Conservation (phyloP, 768 basidiomycete genomes). For the Clitopilus passeckerianus region DNA sequence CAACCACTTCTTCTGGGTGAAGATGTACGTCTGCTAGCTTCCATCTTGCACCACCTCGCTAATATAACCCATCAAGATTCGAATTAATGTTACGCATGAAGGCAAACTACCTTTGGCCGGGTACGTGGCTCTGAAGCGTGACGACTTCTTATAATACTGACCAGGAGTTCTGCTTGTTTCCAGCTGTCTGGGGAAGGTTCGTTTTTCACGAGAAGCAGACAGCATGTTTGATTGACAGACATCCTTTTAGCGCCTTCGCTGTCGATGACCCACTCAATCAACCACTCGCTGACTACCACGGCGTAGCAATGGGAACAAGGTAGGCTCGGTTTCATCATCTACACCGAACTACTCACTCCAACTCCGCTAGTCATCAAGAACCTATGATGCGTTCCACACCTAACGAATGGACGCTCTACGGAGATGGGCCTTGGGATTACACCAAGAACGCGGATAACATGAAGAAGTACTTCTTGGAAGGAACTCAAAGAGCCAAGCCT, state of each 20-base stretch:
- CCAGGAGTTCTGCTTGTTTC: no score
- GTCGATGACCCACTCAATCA: slow-evolving; percentile 61
- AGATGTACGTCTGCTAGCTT: slow-evolving; percentile 31
- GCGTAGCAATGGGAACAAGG: slow-evolving; percentile 71
- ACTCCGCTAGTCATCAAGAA: slow-evolving; percentile 51
- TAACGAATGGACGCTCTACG: slow-evolving; percentile 56
- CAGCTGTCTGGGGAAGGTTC: slow-evolving; percentile 38
- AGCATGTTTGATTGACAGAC: not conserved
- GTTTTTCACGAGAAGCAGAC: not conserved
- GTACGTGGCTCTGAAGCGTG: slow-evolving; percentile 19
- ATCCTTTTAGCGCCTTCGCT: slow-evolving; percentile 38
- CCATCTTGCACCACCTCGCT: not conserved
- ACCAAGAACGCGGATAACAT: slow-evolving; percentile 47
- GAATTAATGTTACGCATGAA: slow-evolving; percentile 64
- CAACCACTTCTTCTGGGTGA: slow-evolving; percentile 56
- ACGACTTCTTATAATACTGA: slow-evolving; percentile 4
- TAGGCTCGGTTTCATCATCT: slow-evolving; percentile 9
- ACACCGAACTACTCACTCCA: not conserved
- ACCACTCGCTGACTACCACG: slow-evolving; percentile 56
- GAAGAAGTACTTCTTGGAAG: slow-evolving; percentile 57
- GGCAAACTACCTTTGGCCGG: slow-evolving; percentile 71
- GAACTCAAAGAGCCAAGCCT: slow-evolving; percentile 50
- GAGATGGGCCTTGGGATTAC: slow-evolving; percentile 60
- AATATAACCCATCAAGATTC: slow-evolving; percentile 33
- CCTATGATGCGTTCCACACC: slow-evolving; percentile 73